phyloP scores from a whole-genome alignment of 495 filamentous ascomycete genomes.

The Penicillium parvum region DNA sequence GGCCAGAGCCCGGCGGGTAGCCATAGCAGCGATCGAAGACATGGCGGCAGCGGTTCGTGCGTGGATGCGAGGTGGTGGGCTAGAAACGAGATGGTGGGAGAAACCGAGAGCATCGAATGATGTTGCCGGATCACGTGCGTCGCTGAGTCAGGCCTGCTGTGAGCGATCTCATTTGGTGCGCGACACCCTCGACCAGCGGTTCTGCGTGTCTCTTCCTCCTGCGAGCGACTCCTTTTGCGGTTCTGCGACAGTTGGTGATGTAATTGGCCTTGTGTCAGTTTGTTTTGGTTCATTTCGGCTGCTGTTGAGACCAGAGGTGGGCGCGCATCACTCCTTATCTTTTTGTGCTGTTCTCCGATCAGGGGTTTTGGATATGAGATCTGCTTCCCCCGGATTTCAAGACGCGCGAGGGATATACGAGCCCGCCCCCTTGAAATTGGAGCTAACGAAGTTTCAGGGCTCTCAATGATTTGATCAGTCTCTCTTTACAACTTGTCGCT shows the following conservation, averaged over 20 bases:
- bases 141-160: conserved; percentile 27
- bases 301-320: conserved; percentile 8
- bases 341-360: conserved; percentile 12
- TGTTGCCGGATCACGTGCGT: conserved; percentile 38
- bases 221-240: not conserved
- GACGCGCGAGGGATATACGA: conserved; percentile 11
- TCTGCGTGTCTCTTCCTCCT: not conserved
- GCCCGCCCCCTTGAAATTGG: not conserved
- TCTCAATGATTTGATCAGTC: conserved; percentile 2
- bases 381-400: conserved; percentile 11
- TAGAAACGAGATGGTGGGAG: conserved; percentile 24
- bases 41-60: conserved; percentile 35
- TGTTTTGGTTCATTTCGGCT: conserved; percentile 6
- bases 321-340: conserved; percentile 1
- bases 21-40: conserved; percentile 51
- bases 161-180: conserved; percentile 6
- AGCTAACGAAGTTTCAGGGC: conserved; percentile 8
- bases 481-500: conserved; percentile 15
- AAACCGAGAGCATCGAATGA: conserved; percentile 34
- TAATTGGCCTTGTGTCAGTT: conserved; percentile 11
- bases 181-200: conserved; percentile 2
- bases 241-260: conserved; percentile 15
- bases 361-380: conserved; percentile 15
- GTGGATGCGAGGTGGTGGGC: conserved; percentile 16
- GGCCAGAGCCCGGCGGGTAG: conserved; percentile 47